A percentile compares a stretch with the other conserved stretches of the same genome.
phyloP scores from a whole-genome alignment of 2,329 filamentous ascomycete species.

The Fusarium denticulatum region DNA sequence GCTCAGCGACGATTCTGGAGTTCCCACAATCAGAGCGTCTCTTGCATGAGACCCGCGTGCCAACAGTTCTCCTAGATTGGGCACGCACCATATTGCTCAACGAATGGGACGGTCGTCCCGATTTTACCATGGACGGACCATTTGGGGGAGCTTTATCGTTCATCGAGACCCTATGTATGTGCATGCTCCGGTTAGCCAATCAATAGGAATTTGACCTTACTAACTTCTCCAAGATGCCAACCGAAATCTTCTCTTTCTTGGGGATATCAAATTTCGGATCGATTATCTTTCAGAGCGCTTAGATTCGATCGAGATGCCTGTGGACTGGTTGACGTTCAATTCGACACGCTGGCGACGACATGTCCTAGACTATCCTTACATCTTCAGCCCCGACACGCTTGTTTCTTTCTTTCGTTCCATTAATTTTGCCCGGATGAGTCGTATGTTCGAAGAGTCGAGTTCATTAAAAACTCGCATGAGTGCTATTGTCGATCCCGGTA shows the following conservation, averaged over 20 bases:
- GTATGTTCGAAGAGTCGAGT: conserved; percentile 76
- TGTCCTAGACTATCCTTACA: conserved; percentile 80
- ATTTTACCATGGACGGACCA: conserved; percentile 74
- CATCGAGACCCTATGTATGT: conserved; percentile 76
- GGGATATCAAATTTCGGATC: conserved; percentile 76
- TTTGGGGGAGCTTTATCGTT: conserved; percentile 82
- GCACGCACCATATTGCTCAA: conserved; percentile 77
- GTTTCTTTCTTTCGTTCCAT: conserved; percentile 88
- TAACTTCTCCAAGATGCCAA: conserved; percentile 63
- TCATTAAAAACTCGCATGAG: conserved; percentile 66
- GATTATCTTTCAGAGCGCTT: conserved; percentile 80
- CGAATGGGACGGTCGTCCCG: conserved; percentile 81
- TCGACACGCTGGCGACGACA: conserved; percentile 73
- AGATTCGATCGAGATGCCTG: conserved; percentile 78
- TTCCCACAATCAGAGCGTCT: conserved; percentile 63
- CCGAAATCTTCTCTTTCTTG: conserved; percentile 70
- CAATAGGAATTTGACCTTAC: not conserved
- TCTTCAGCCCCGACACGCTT: conserved; percentile 78
- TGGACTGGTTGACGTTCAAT: conserved; percentile 72
- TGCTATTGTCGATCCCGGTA: conserved; percentile 64
- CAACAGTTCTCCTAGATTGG: conserved; percentile 73
- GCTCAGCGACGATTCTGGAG: conserved; percentile 56
- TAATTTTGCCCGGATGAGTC: conserved; percentile 88
- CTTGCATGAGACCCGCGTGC: conserved; percentile 66
- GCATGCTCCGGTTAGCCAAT: not conserved